Evolutionary conservation across 1,284 basidiomycete species (phyloP).

Genomic region (Thelephora terrestris): DNA sequence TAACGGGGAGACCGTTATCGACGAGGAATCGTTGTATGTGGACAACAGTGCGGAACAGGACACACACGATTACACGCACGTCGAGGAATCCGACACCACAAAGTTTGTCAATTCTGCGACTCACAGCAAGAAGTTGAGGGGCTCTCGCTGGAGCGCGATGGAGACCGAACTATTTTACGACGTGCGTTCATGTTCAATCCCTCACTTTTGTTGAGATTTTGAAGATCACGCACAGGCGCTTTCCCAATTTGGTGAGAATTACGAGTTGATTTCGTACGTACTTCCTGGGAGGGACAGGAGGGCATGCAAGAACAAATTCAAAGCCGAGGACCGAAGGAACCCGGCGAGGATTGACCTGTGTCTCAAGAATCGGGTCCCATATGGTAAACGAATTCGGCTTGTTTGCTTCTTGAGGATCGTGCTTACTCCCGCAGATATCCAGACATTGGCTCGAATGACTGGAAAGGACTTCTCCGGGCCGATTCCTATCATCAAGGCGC

Average conservation of each 20-base stretch:
- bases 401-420: neutral
- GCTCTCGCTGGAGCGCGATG: conserved; percentile 74
- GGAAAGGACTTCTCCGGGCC: conserved; percentile 76
- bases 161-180: conserved; percentile 83
- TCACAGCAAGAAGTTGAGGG: conserved; percentile 66
- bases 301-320: conserved; percentile 88
- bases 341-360: conserved; percentile 56
- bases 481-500: conserved; percentile 55
- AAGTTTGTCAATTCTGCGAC: conserved; percentile 82
- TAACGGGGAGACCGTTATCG: conserved; percentile 72
- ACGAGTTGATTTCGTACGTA: conserved; percentile 81
- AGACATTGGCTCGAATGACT: conserved; percentile 61
- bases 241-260: conserved; percentile 84
- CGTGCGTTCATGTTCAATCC: conserved; percentile 32
- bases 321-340: conserved; percentile 76
- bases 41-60: conserved; percentile 56
- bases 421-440: conserved; percentile 40
- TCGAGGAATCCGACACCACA: conserved; percentile 74
- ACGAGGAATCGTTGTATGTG: conserved; percentile 71
- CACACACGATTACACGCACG: conserved; percentile 61
- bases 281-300: conserved; percentile 80
- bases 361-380: conserved; percentile 56
- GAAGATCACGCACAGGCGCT: conserved; percentile 46
- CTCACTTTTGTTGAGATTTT: conserved; percentile 1
- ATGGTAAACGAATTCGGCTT: conserved; percentile 36